Base-by-base conservation (phyloP, 2,329 filamentous ascomycete species). In the Verticillium isaacii region DNA sequence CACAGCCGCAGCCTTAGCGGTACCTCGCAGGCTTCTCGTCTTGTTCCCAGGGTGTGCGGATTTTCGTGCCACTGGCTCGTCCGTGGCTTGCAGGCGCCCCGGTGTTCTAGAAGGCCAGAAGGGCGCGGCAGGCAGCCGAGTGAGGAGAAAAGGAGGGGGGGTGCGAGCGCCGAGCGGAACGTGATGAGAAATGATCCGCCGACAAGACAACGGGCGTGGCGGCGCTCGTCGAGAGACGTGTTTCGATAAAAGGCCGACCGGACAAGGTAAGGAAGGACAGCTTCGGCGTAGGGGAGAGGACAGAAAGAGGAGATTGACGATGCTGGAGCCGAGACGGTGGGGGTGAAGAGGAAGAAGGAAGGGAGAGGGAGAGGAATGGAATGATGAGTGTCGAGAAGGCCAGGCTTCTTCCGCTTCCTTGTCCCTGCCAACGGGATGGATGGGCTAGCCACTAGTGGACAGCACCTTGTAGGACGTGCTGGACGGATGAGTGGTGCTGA, bases 381-480 rank as follows among this genome's bases (percentile, higher is more conserved):
- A 56, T 34, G 29, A 56, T 63, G 61, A 63, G 14, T 36, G 34
- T 36, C 56, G 36, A 63, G 61, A 59, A 55, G 63, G 63, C 59
- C 57, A 64, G 60, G 60, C 60, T 61, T 58, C 56, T 58, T 56
- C 19, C 23, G 32, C 32, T 41, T 57, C 60, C 60, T 23, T 50
- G 41, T 50, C 41, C 41, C 41, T 50, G 41, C 17, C 37, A n/a
- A 41, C 14, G 14, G 37, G 37, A n/a, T 41, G 37, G 37, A n/a
- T 15, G 37, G 3, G n/a, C 41, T 50, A 50, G 5, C 6, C 41
- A 50, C 41, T 50, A 50, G 41, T 50, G 41, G 41, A 11, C 52
- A 55, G 61, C 54, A 54, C 19, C 41, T 17, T 45, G 39, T 19
- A 9, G 14, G 36, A 37, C 36, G 36, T 37, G 36, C 36, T 37